A percentile compares a stretch with the other conserved stretches of the same genome.
phyloP scores from a whole-genome alignment of 1,284 basidiomycete species.

The Ceratobasidium sp. region DNA sequence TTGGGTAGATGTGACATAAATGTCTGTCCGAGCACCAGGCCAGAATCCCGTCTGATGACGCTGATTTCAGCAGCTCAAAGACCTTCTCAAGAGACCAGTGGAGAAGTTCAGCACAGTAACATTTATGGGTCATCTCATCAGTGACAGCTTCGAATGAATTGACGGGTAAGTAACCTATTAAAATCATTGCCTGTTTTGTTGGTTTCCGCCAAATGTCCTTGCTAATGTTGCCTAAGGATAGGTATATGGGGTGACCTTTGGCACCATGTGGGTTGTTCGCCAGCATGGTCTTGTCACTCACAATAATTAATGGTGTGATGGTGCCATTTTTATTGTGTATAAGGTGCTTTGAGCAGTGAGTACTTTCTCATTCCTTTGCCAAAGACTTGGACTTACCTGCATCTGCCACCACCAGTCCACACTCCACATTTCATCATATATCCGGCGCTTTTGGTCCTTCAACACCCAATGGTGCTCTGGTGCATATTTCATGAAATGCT shows the following conservation, averaged over 20 bases:
- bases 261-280: not conserved
- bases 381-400: not conserved
- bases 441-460: not conserved
- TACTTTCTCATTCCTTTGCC: not conserved
- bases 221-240: slow-evolving; percentile 42
- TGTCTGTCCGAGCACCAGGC: slow-evolving; percentile 13
- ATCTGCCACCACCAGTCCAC: slow-evolving; percentile 16
- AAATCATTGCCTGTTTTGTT: slow-evolving; percentile 21
- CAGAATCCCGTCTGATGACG: not conserved
- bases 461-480: slow-evolving; percentile 26
- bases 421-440: slow-evolving; percentile 23
- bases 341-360: not conserved
- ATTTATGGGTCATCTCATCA: not conserved
- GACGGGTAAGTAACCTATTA: slow-evolving; percentile 42
- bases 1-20: slow-evolving; percentile 41
- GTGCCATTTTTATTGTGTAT: not conserved
- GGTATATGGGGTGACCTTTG: not conserved
- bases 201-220: slow-evolving; percentile 22
- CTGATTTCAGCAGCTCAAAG: no score
- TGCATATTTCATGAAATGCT: slow-evolving; percentile 7
- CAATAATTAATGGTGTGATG: not conserved
- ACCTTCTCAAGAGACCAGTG: slow-evolving; percentile 45
- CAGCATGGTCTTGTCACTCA: not conserved
- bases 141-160: not conserved
- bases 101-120: not conserved